These are phyloP conservation scores for Candida pseudoglaebosa DNA, from an alignment of 805 yeast genomes.

Conservation along the genomic window DNA sequence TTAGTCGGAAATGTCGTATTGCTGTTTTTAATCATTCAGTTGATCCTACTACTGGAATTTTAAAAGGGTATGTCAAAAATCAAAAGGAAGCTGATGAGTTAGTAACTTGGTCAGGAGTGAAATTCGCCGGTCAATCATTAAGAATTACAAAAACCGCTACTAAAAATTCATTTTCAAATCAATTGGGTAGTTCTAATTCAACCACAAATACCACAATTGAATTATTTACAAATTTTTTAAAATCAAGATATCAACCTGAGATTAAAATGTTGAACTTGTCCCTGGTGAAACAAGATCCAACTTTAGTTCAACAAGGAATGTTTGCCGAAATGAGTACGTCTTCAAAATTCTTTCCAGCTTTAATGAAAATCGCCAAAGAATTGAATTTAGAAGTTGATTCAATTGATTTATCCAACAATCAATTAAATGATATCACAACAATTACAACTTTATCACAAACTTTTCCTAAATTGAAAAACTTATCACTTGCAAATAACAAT, in stretches of 20 bases:
- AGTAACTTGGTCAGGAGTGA: constrained; percentile 64
- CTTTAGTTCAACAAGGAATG: constrained; percentile 56
- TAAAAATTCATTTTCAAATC: constrained; percentile 13
- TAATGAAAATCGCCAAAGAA: constrained; percentile 73
- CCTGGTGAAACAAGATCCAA: constrained; percentile 60
- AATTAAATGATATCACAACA: constrained; percentile 54
- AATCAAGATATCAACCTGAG: constrained; percentile 62
- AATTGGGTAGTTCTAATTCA: constrained; percentile 9
- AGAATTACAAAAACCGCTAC: constrained; percentile 41
- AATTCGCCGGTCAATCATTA: constrained; percentile 73
- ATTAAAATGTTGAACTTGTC: constrained; percentile 67
- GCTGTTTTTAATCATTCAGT: constrained; percentile 49
- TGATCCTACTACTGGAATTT: constrained; percentile 44
- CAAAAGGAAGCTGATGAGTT: constrained; percentile 57
- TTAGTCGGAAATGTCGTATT: constrained; percentile 63
- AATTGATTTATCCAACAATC: constrained; percentile 61
- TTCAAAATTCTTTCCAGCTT: constrained; percentile 84
- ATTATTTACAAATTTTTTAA: constrained; percentile 57
- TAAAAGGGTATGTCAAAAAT: constrained; percentile 56
- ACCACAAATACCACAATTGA: constrained; percentile 56
- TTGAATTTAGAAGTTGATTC: constrained; percentile 58
- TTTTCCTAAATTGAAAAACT: constrained; percentile 72
- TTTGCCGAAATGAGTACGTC: constrained; percentile 58
- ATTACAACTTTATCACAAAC: constrained; percentile 65
- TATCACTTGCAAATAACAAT: constrained; percentile 76